Percentiles rank a stretch among this genome's conserved stretches.
Evolutionary conservation across 2,329 filamentous ascomycete species (phyloP).

Genomic region (Trichoderma sp.): DNA sequence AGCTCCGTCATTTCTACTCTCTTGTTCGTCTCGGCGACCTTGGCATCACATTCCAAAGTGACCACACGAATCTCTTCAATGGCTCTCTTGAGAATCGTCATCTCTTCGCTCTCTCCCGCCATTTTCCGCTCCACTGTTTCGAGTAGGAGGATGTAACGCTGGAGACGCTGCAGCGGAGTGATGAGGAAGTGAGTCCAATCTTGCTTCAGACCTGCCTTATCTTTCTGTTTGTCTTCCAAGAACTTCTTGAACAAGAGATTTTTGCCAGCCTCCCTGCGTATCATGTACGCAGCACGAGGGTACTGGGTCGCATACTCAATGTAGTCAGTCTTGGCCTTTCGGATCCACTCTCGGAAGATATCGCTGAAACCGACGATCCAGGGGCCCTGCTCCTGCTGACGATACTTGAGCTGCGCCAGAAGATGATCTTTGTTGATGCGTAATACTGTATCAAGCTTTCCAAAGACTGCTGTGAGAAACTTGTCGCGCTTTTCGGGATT

Average conservation of each 20-base stretch:
- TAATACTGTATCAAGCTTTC: slow-evolving; percentile 83
- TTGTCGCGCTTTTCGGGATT: slow-evolving; percentile 71
- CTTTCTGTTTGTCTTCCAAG: slow-evolving; percentile 72
- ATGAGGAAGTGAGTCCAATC: slow-evolving; percentile 96
- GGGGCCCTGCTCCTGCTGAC: slow-evolving; percentile 93
- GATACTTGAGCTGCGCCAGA: slow-evolving; percentile 89
- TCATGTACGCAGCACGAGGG: slow-evolving; percentile 75
- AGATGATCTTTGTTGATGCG: slow-evolving; percentile 91
- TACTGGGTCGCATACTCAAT: slow-evolving; percentile 89
- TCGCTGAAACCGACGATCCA: slow-evolving; percentile 95
- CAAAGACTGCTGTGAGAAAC: slow-evolving; percentile 84
- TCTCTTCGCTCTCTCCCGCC: slow-evolving; percentile 81
- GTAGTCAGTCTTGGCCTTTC: slow-evolving; percentile 85
- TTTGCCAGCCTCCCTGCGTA: slow-evolving; percentile 78
- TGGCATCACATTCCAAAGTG: slow-evolving; percentile 84
- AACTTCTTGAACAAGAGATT: slow-evolving; percentile 88
- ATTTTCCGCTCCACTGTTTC: slow-evolving; percentile 82
- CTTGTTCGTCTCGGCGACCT: slow-evolving; percentile 88
- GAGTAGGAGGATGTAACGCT: slow-evolving; percentile 83
- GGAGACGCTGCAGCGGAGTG: slow-evolving; percentile 85
- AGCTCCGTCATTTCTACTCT: slow-evolving; percentile 87
- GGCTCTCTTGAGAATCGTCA: slow-evolving; percentile 75
- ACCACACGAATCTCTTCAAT: slow-evolving; percentile 90
- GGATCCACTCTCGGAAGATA: slow-evolving; percentile 96
- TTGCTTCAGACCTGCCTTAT: slow-evolving; percentile 77